Evolutionary conservation across 75 land plant genomes (phyloP).

Genomic region (Pseudotsuga menziesii): DNA sequence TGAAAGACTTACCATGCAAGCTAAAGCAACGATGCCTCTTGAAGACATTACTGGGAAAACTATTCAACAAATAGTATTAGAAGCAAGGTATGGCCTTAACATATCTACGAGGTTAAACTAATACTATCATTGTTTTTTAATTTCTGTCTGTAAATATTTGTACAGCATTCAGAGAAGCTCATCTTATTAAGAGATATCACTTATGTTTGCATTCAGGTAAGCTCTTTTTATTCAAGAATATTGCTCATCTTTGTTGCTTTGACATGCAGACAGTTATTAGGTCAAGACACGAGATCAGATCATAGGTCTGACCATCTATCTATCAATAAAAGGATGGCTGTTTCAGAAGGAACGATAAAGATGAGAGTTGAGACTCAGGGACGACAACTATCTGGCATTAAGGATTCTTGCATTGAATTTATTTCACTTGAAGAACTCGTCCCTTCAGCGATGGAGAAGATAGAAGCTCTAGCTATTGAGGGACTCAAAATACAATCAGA

Average conservation of each 20-base stretch:
- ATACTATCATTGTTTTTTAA: neutral
- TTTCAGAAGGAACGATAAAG: conserved; percentile 1
- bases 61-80: conserved; percentile 14
- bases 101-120: conserved; percentile 1
- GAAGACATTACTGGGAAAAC: conserved; percentile 32
- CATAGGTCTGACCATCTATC: neutral
- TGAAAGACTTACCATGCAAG: conserved; percentile 19
- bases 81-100: conserved; percentile 15
- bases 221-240: neutral
- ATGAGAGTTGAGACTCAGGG: neutral
- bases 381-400: neutral
- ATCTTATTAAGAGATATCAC: no score
- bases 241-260: neutral
- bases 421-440: conserved; percentile 37
- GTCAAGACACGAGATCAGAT: neutral
- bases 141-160: neutral
- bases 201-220: neutral
- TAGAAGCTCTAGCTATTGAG: conserved; percentile 40
- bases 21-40: conserved; percentile 24
- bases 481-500: conserved; percentile 49
- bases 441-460: conserved; percentile 42
- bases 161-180: neutral
- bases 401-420: conserved; percentile 11
- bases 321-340: neutral
- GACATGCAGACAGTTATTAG: neutral